Conservation (phyloP, 139 green algal genomes). For the Raphidocelis subcapitata region DNA sequence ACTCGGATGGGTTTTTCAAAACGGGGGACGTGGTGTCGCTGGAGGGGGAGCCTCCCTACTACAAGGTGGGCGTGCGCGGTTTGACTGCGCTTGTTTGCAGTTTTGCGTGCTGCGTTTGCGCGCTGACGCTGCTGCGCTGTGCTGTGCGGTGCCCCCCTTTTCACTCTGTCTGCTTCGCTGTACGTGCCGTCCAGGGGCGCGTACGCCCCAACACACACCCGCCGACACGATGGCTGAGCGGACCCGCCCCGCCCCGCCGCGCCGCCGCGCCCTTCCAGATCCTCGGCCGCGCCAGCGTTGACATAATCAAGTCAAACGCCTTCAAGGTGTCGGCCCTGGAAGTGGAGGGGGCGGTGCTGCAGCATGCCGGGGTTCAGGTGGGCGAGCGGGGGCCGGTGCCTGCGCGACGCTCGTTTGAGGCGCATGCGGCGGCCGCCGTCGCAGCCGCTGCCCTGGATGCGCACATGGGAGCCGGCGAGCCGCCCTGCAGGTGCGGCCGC, state of each 20-base stretch:
- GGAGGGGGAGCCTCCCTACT: conserved; percentile 58
- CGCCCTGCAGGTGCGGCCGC: no score
- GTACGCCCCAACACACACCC: no score
- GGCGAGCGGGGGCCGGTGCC: background rate
- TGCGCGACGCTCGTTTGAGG: no score
- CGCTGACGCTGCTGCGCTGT: background rate
- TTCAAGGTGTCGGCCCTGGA: conserved; percentile 91
- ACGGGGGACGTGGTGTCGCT: conserved; percentile 72
- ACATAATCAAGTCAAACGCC: conserved; percentile 95
- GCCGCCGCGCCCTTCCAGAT: conserved; percentile 45
- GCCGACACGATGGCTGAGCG: background rate
- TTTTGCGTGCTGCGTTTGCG: background rate
- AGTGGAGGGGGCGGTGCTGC: conserved; percentile 75
- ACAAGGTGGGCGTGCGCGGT: conserved; percentile 15
- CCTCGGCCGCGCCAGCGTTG: conserved; percentile 82
- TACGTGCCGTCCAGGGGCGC: background rate
- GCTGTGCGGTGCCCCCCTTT: no score
- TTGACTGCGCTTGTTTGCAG: no score
- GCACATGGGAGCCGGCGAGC: no score
- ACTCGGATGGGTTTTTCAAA: conserved; percentile 83
- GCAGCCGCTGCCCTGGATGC: no score
- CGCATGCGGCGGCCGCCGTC: no score
- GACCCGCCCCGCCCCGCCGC: background rate
- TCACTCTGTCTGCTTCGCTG: background rate
- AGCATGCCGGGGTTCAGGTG: conserved; percentile 54